Evolutionary conservation across 768 basidiomycete species (phyloP), one percentile per base, ranked within the genome.

Genomic region (Asterophora lycoperdoides): DNA sequence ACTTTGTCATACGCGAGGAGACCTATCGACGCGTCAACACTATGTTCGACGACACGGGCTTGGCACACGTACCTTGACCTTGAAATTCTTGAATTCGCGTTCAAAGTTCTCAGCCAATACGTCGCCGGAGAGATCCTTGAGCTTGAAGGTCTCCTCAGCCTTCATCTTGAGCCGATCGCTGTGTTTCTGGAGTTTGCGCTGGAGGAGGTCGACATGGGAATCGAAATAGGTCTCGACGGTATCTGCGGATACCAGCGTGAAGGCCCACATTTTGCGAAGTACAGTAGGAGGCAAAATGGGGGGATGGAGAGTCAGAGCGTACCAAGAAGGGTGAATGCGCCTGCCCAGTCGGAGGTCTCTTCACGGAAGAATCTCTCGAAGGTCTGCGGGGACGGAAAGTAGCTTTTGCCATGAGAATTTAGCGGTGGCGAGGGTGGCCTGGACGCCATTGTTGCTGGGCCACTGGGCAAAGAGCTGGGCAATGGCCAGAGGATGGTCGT

Each of bases 161-260:
- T 81, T 81, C 64, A 79, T 69, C 72, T 89, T 93, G 46, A 96
- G 75, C 40, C 80, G 75, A 52, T 93, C 89, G 56, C 89, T 83
- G 60, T 93, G 92, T 48, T 87, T 93, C 66, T 89, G 86, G 23
- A 95, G 76, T 49, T 82, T 83, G 35, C 93, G 83, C 64, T 95
- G 89, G 3, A 89, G 67, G 13, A 91, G 74, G 63, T 89, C 89
- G 54, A 89, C 72, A 63, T 89, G 85, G 1, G 93, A 92, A 70
- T 97, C 93, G 63, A 93, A 95, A 62, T 87, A 96, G 0, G 93
- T 96, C 68, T 96, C 93, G 64, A 93, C 73, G 8, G 93, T 95
- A 67, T 96, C 93, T 94, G 59, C 10, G 26, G 46, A 43, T 41
- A 59, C 28, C 34, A 57, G 28, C 41, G 51, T 63, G 33, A 60